These are phyloP conservation scores for Solanum pennellii DNA, from an alignment of 257 asterid species.

Conservation along the genomic window DNA sequence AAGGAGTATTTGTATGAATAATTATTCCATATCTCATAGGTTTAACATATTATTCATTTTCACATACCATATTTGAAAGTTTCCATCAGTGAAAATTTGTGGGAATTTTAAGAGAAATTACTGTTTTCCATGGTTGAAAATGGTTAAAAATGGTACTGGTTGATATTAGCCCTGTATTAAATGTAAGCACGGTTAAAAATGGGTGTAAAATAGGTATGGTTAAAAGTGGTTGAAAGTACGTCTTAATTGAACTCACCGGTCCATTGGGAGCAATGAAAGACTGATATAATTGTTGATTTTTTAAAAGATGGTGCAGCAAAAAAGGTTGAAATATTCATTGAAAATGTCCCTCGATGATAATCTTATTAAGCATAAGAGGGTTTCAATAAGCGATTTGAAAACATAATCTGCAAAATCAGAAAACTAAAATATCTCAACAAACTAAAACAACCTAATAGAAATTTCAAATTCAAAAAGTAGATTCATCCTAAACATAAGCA, in stretches of 20 bases:
- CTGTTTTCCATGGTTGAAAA: background rate
- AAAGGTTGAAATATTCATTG: background rate
- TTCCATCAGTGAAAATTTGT: background rate
- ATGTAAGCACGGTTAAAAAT: background rate
- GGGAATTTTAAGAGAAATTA: background rate
- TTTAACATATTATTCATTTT: background rate
- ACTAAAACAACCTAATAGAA: background rate
- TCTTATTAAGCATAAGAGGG: background rate
- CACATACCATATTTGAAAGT: background rate
- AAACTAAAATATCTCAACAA: background rate
- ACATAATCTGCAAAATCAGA: background rate
- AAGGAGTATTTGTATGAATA: background rate
- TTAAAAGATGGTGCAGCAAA: background rate
- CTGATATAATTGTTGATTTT: background rate
- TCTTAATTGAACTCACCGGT: background rate
- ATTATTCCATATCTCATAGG: background rate
- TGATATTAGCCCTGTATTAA: background rate
- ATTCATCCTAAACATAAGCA: background rate
- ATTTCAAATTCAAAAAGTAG: background rate
- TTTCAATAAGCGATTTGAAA: background rate
- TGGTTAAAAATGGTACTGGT: background rate
- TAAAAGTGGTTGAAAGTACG: background rate
- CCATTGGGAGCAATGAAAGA: background rate
- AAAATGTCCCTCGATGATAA: background rate
- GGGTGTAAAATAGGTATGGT: background rate